phyloP scores from a whole-genome alignment of 1,284 basidiomycete species.

The Sanghuangporus baumii region DNA sequence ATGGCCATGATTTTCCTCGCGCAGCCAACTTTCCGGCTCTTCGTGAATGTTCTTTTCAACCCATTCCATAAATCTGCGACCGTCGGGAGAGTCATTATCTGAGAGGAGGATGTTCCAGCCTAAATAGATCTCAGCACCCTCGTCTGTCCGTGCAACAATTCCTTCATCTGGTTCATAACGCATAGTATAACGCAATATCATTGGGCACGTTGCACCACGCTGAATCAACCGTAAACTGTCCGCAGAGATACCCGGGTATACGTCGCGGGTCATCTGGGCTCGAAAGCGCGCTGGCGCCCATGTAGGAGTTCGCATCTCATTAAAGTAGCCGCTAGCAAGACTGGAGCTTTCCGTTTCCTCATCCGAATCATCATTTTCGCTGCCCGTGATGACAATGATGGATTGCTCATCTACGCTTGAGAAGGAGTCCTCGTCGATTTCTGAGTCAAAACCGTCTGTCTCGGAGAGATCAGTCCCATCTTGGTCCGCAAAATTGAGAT shows the following conservation, averaged over 20 bases:
- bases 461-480: conserved; percentile 27
- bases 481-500: conserved; percentile 33
- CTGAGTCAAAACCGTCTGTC: conserved; percentile 25
- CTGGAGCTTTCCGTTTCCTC: conserved; percentile 22
- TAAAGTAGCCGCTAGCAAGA: neutral
- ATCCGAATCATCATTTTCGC: conserved; percentile 25
- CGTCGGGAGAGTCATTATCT: conserved; percentile 40
- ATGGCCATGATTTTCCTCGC: neutral
- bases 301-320: neutral
- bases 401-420: too few species aligned
- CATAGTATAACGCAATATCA: conserved; percentile 53
- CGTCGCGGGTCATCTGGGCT: conserved; percentile 31
- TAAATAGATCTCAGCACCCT: conserved; percentile 43
- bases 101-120: conserved; percentile 60
- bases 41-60: conserved; percentile 42
- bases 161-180: conserved; percentile 48
- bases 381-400: neutral
- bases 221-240: conserved; percentile 45
- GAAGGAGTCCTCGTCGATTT: conserved; percentile 23
- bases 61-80: conserved; percentile 46
- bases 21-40: conserved; percentile 46
- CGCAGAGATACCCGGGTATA: conserved; percentile 30
- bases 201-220: conserved; percentile 52
- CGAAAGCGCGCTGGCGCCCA: conserved; percentile 13
- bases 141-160: conserved; percentile 34